Conservation (phyloP, 2,329 filamentous ascomycete genomes). For the Xylariaceae sp. region DNA sequence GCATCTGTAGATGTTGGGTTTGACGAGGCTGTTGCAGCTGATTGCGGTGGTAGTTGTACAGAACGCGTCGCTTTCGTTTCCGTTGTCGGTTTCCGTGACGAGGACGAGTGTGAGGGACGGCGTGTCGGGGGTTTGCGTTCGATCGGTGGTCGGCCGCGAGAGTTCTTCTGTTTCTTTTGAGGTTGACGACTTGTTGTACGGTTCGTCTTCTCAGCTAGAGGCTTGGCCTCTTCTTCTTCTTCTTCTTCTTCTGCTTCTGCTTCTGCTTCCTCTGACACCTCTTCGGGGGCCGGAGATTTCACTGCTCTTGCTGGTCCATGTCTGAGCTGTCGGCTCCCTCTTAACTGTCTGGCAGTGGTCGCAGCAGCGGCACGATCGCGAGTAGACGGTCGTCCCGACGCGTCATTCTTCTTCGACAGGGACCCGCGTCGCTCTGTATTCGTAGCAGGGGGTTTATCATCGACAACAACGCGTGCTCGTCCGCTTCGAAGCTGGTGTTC, state of each 20-base stretch:
- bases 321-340: constrained; percentile 3
- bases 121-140: not conserved
- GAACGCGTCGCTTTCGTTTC: constrained; percentile 1
- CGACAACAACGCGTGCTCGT: constrained; percentile 20
- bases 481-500: constrained; percentile 26
- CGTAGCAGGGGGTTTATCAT: constrained; percentile 7
- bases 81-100: constrained; percentile 1
- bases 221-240: not conserved
- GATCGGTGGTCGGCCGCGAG: too few species aligned
- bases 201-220: not conserved
- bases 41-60: constrained; percentile 1
- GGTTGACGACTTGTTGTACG: not conserved
- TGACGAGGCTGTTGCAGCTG: constrained; percentile 1
- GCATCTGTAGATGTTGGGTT: not conserved
- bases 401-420: constrained; percentile 13
- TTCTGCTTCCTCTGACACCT: not conserved
- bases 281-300: too few species aligned
- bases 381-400: constrained; percentile 13
- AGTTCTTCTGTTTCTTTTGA: not conserved
- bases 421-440: constrained; percentile 4
- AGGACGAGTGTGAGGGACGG: not conserved
- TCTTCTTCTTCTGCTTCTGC: not conserved
- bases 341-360: constrained; percentile 17
- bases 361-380: constrained; percentile 4
- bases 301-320: not conserved